Conservation (phyloP, 169 alveolate genomes). For the Babesia gibsoni region DNA sequence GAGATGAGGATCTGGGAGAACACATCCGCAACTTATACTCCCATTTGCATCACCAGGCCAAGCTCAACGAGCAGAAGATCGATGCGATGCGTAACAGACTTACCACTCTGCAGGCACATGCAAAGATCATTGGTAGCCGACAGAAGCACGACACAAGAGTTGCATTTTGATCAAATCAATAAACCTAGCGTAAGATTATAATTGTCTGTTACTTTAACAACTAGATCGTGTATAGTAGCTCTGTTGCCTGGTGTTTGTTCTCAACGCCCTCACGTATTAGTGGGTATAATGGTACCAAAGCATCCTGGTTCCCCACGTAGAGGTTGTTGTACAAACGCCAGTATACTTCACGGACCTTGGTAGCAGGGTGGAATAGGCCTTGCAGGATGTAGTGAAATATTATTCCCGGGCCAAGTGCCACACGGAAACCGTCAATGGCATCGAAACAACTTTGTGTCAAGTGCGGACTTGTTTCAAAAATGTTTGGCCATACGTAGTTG, state of each 20-base stretch:
- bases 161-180: slow-evolving; percentile 11
- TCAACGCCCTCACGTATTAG: slow-evolving; percentile 64
- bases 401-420: slow-evolving; percentile 97
- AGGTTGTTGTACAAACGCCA: slow-evolving; percentile 98
- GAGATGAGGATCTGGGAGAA: slow-evolving; percentile 40
- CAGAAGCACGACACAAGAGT: slow-evolving; percentile 42
- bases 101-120: slow-evolving; percentile 51
- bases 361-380: slow-evolving; percentile 99
- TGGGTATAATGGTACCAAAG: slow-evolving; percentile 93
- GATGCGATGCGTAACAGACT: slow-evolving; percentile 53
- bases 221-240: slow-evolving; percentile 52
- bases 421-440: slow-evolving; percentile 98
- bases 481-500: slow-evolving; percentile 99
- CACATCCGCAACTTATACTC: slow-evolving; percentile 50
- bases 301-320: slow-evolving; percentile 98
- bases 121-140: slow-evolving; percentile 59
- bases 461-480: slow-evolving; percentile 98
- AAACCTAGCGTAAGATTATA: background rate
- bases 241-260: slow-evolving; percentile 50
- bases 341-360: slow-evolving; percentile 92
- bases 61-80: slow-evolving; percentile 57
- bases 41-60: slow-evolving; percentile 56
- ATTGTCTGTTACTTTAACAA: background rate
- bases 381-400: slow-evolving; percentile 92
- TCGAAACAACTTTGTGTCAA: slow-evolving; percentile 96